Evolutionary conservation across 805 yeast genomes (phyloP).

Genomic region (Lachancea fermentati): DNA sequence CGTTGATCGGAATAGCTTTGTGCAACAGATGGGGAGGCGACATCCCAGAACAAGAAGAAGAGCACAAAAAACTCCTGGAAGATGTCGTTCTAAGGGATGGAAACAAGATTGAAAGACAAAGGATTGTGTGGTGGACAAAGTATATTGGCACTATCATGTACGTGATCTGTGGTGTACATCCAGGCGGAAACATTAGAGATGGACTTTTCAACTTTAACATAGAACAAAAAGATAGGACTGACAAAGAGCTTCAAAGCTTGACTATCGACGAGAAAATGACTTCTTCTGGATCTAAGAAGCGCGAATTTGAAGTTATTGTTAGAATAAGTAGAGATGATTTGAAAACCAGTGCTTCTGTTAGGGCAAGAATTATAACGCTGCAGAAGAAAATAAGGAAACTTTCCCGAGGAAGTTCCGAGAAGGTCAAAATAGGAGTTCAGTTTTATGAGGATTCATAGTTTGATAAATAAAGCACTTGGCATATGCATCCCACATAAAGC

Average conservation of each 20-base stretch:
- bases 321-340: constrained; percentile 47
- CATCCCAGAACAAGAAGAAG: constrained; percentile 50
- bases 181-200: constrained; percentile 71
- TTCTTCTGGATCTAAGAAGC: constrained; percentile 16
- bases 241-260: constrained; percentile 16
- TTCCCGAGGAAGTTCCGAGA: constrained; percentile 44
- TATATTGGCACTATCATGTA: constrained; percentile 70
- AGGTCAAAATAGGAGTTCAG: constrained; percentile 48
- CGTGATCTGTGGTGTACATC: constrained; percentile 74
- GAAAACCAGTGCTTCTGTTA: constrained; percentile 54
- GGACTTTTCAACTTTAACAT: constrained; percentile 45
- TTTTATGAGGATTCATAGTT: constrained; percentile 20
- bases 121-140: constrained; percentile 65
- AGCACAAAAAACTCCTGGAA: constrained; percentile 42
- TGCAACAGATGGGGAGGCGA: constrained; percentile 84
- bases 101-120: constrained; percentile 38
- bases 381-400: constrained; percentile 58
- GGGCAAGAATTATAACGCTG: constrained; percentile 50
- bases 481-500: background rate
- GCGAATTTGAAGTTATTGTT: constrained; percentile 37
- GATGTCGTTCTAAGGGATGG: constrained; percentile 44
- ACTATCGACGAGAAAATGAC: constrained; percentile 19
- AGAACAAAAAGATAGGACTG: constrained; percentile 26
- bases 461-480: background rate
- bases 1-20: constrained; percentile 64